Conservation (phyloP, 352 stramenopile genomes). For the Pythium aquatile region DNA sequence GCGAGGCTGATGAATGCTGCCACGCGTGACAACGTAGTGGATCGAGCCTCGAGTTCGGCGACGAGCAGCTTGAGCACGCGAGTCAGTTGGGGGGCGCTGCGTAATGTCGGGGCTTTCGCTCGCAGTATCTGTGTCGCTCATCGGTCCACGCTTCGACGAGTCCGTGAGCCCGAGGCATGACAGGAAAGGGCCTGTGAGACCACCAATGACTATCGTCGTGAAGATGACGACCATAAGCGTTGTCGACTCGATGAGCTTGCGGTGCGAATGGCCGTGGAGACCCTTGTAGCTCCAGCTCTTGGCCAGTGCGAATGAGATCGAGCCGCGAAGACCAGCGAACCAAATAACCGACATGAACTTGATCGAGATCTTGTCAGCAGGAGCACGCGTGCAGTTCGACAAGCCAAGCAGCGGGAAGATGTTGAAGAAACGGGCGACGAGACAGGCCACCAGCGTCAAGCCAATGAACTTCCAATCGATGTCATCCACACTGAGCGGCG, state of each 20-base stretch:
- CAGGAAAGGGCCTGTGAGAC: conserved; percentile 71
- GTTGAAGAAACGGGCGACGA: conserved; percentile 73
- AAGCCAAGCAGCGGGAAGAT: conserved; percentile 74
- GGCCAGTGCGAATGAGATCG: conserved; percentile 91
- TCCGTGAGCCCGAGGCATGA: conserved; percentile 42
- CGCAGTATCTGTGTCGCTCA: conserved; percentile 21
- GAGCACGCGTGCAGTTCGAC: conserved; percentile 65
- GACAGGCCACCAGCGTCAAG: conserved; percentile 68
- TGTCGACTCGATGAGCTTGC: conserved; percentile 83
- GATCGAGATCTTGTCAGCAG: conserved; percentile 54
- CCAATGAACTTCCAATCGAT: conserved; percentile 81
- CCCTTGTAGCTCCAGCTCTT: conserved; percentile 86
- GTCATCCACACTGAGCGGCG: conserved; percentile 67
- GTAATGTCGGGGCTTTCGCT: conserved; percentile 26
- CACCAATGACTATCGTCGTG: conserved; percentile 80
- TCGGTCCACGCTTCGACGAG: conserved; percentile 20
- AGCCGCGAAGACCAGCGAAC: conserved; percentile 92
- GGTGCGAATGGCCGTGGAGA: conserved; percentile 60
- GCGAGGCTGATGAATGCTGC: conserved; percentile 26
- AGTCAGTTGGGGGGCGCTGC: conserved; percentile 14
- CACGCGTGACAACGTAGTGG: conserved; percentile 49
- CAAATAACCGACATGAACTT: conserved; percentile 88
- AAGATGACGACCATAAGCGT: conserved; percentile 87
- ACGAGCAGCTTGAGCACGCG: conserved; percentile 16
- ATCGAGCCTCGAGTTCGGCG: conserved; percentile 44